A percentile compares a stretch with the other conserved stretches of the same genome.
Conservation (phyloP, 345 rosid species). For the Luvunga scandens region DNA sequence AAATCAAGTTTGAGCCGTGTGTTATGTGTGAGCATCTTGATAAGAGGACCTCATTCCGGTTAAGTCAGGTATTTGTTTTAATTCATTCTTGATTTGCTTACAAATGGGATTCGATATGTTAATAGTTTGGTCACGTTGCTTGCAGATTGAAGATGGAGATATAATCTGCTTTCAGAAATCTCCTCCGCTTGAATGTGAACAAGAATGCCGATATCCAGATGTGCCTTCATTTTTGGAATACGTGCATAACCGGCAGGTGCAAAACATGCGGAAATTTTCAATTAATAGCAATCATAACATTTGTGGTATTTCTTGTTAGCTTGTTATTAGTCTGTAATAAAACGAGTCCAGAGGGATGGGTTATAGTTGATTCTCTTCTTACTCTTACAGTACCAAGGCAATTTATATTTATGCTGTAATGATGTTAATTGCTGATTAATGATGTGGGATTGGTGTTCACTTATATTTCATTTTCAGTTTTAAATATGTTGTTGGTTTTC, state of each 20-base stretch:
- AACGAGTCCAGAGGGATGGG: not conserved
- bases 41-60: constrained; percentile 61
- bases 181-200: constrained; percentile 46
- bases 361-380: not conserved
- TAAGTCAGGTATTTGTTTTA: constrained; percentile 58
- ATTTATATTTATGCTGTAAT: not conserved
- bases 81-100: not conserved
- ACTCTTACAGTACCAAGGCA: not conserved
- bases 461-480: not conserved
- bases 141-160: constrained; percentile 95
- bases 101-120: not conserved
- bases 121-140: constrained; percentile 8
- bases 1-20: constrained; percentile 87
- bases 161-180: constrained; percentile 91
- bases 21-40: constrained; percentile 95
- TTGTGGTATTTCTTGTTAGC: constrained; percentile 4
- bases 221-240: constrained; percentile 89
- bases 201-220: constrained; percentile 59
- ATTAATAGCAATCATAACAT: not conserved
- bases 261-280: constrained; percentile 4
- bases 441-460: not conserved
- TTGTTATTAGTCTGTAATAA: not conserved
- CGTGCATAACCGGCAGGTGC: constrained; percentile 95
- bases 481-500: not conserved
- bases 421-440: not conserved